Conservation (phyloP, 2,329 filamentous ascomycete genomes). For the Colletotrichum incanum region DNA sequence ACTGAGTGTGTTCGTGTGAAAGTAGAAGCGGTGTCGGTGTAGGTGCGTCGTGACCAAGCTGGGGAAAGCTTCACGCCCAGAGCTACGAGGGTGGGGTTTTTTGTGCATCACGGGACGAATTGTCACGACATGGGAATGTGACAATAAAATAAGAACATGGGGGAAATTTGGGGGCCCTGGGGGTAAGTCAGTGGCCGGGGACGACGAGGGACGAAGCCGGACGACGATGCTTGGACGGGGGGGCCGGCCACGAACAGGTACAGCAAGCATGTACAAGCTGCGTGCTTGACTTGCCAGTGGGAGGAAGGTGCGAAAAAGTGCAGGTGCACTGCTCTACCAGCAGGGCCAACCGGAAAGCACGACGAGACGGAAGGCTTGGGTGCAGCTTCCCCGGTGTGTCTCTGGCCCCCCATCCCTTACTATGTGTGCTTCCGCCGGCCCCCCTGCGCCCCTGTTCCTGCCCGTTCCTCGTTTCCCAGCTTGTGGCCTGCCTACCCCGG, state of each 20-base stretch:
- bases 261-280: neutral
- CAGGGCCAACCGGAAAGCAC: slow-evolving; percentile 7
- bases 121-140: slow-evolving; percentile 36
- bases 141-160: slow-evolving; percentile 19
- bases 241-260: slow-evolving; percentile 20
- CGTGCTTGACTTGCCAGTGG: neutral
- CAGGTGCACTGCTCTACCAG: neutral
- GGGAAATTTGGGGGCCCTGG: slow-evolving; percentile 10
- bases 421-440: neutral
- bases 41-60: slow-evolving; percentile 4
- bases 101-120: slow-evolving; percentile 34
- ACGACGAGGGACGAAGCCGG: slow-evolving; percentile 34
- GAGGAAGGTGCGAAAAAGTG: slow-evolving; percentile 3
- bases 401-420: neutral
- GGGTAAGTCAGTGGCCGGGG: slow-evolving; percentile 33
- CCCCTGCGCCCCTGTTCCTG: neutral
- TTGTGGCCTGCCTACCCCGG: slow-evolving; percentile 4
- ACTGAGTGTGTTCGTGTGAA: neutral
- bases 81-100: slow-evolving; percentile 8
- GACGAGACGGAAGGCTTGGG: slow-evolving; percentile 11
- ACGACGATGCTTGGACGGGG: slow-evolving; percentile 21
- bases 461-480: neutral
- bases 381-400: slow-evolving; percentile 16
- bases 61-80: slow-evolving; percentile 22
- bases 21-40: slow-evolving; percentile 8